Percentiles rank a stretch among this genome's conserved stretches.
Evolutionary conservation across 1,284 basidiomycete species (phyloP).

Genomic region (Fomitiporia mediterranea): DNA sequence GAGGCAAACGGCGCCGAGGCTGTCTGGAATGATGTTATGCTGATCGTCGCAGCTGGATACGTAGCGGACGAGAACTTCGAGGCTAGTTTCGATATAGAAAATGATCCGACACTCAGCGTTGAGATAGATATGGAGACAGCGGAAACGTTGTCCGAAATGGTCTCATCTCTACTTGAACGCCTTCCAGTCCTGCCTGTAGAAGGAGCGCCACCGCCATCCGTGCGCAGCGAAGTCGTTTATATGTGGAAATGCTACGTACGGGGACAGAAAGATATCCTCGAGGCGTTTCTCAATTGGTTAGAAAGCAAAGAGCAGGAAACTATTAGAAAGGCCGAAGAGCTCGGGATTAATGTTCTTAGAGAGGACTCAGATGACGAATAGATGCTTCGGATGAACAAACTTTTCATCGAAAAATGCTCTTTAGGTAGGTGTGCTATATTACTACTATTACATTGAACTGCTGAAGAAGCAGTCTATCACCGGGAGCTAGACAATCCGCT

Average conservation of each 20-base stretch:
- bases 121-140: constrained; percentile 10
- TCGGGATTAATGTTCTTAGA: constrained; percentile 9
- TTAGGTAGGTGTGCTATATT: background rate
- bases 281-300: constrained; percentile 9
- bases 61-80: constrained; percentile 27
- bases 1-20: constrained; percentile 49
- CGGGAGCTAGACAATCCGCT: background rate
- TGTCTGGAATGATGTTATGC: constrained; percentile 55
- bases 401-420: too few relatives aligned
- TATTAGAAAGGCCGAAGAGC: constrained; percentile 10
- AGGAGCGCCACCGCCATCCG: background rate
- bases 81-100: background rate
- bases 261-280: constrained; percentile 18
- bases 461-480: background rate
- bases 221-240: constrained; percentile 6
- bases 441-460: background rate
- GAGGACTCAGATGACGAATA: constrained; percentile 3
- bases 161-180: constrained; percentile 6
- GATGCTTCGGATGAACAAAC: too few relatives aligned
- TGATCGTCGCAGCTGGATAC: constrained; percentile 34
- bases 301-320: constrained; percentile 5
- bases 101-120: background rate
- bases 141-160: constrained; percentile 16
- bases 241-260: constrained; percentile 16
- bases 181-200: constrained; percentile 6